Evolutionary conservation across 2,329 filamentous ascomycete genomes (phyloP).

Genomic region (Cladophialophora chaetospira): DNA sequence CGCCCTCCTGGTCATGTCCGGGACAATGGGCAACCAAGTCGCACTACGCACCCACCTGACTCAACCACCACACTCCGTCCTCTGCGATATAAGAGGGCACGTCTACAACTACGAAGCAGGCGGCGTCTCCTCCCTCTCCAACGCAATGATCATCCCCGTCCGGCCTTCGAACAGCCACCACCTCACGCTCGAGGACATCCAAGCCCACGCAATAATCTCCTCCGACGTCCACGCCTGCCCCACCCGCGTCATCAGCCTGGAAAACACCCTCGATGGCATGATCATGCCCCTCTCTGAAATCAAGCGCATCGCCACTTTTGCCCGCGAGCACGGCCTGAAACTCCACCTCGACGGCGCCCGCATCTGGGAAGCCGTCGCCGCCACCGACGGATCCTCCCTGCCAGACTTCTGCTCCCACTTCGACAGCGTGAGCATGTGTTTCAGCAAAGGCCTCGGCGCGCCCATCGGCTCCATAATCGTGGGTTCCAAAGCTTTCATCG

Average conservation of each 20-base stretch:
- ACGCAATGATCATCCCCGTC: slow-evolving; percentile 69
- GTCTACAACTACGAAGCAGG: slow-evolving; percentile 68
- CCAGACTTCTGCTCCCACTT: slow-evolving; percentile 68
- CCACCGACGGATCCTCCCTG: slow-evolving; percentile 67
- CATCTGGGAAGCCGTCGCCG: slow-evolving; percentile 77
- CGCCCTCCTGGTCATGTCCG: slow-evolving; percentile 79
- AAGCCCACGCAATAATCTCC: slow-evolving; percentile 63
- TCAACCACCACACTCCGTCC: slow-evolving; percentile 76
- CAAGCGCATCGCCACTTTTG: slow-evolving; percentile 69
- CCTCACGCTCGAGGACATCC: slow-evolving; percentile 75
- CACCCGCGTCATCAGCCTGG: slow-evolving; percentile 77
- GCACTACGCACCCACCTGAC: slow-evolving; percentile 74
- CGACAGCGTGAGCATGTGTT: slow-evolving; percentile 75
- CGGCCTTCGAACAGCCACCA: slow-evolving; percentile 70
- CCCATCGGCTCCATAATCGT: slow-evolving; percentile 77
- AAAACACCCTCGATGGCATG: slow-evolving; percentile 81
- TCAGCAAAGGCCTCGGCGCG: slow-evolving; percentile 80
- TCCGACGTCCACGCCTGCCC: slow-evolving; percentile 77
- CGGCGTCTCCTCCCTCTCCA: slow-evolving; percentile 70
- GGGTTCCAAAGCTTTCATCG: slow-evolving; percentile 59
- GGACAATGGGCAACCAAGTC: slow-evolving; percentile 93
- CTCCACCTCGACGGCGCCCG: slow-evolving; percentile 79
- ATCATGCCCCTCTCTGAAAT: slow-evolving; percentile 76
- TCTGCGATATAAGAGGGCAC: slow-evolving; percentile 78
- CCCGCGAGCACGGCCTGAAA: slow-evolving; percentile 63